Conservation (phyloP, 192 early-diverging fungal genomes). For the Spizellomyces punctatus region DNA sequence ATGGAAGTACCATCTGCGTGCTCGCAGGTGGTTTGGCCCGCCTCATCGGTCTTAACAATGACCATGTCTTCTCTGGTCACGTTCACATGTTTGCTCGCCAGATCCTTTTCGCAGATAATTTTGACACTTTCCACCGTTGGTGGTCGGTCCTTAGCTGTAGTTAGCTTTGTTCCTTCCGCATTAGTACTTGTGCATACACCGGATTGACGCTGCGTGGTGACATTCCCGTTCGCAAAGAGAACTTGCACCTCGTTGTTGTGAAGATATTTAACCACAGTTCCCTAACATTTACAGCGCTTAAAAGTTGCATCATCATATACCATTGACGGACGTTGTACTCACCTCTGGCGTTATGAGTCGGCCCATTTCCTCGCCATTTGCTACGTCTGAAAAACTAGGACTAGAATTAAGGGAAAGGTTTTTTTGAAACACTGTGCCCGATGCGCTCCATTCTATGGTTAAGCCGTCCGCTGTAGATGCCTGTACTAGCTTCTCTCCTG, state of each 20-base stretch:
- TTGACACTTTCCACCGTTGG: slow-evolving; percentile 1
- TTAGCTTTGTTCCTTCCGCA: neutral
- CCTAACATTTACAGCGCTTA: slow-evolving; percentile 15
- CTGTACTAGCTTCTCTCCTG: neutral
- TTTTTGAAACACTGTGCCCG: slow-evolving; percentile 34
- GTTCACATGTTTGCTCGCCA: slow-evolving; percentile 28
- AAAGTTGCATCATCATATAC: too few species aligned
- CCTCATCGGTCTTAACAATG: slow-evolving; percentile 16
- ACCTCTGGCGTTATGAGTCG: slow-evolving; percentile 29
- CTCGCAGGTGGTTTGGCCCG: slow-evolving; percentile 18
- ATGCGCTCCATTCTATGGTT: slow-evolving; percentile 23
- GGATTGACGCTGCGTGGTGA: slow-evolving; percentile 1
- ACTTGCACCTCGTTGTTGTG: slow-evolving; percentile 14
- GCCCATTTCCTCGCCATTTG: slow-evolving; percentile 21
- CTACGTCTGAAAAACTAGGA: neutral
- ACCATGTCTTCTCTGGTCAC: slow-evolving; percentile 46
- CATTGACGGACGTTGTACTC: neutral
- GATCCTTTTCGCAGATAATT: slow-evolving; percentile 28
- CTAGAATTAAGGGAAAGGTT: neutral
- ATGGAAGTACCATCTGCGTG: slow-evolving; percentile 44
- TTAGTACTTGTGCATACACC: slow-evolving; percentile 35
- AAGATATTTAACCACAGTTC: slow-evolving; percentile 40
- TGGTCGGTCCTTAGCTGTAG: neutral
- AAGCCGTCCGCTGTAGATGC: slow-evolving; percentile 30
- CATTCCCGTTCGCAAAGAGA: slow-evolving; percentile 35